Conservation (phyloP, 2,329 filamentous ascomycete species). For the Beauveria asiatica region DNA sequence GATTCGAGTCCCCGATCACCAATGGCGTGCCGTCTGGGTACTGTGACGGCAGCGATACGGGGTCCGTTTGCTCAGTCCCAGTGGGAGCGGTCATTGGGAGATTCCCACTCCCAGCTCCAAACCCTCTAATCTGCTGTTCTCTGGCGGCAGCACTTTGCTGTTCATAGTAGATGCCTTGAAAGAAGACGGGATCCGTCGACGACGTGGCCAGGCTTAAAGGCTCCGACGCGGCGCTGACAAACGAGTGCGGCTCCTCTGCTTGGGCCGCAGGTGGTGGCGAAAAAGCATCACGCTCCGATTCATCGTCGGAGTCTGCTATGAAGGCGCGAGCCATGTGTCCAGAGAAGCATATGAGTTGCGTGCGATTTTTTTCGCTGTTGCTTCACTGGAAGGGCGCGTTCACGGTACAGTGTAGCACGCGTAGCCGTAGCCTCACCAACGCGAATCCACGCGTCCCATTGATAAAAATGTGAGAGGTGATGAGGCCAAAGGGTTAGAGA, state of each 20-base stretch:
- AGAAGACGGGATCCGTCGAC: constrained; percentile 41
- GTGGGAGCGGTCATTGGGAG: neutral
- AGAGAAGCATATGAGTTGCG: neutral
- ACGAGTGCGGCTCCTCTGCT: neutral
- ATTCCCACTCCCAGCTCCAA: neutral
- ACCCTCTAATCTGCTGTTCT: neutral
- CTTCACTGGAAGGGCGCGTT: neutral
- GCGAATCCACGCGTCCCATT: neutral
- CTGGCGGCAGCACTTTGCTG: constrained; percentile 32
- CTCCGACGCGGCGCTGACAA: neutral
- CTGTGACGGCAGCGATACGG: constrained; percentile 1
- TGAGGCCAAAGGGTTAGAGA: no score
- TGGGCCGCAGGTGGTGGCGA: constrained; percentile 13
- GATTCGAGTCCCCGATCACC: neutral
- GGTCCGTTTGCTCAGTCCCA: constrained; percentile 7
- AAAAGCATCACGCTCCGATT: constrained; percentile 20
- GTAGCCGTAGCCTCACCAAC: neutral
- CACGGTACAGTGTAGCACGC: neutral
- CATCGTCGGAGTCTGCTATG: constrained; percentile 34
- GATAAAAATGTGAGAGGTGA: neutral
- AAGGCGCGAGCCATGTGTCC: constrained; percentile 17
- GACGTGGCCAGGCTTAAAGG: constrained; percentile 21
- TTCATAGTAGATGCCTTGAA: constrained; percentile 38
- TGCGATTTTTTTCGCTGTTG: neutral
- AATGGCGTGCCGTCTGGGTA: constrained; percentile 14